phyloP scores from a whole-genome alignment of 352 stramenopile species.

The Pythium aristosporum region DNA sequence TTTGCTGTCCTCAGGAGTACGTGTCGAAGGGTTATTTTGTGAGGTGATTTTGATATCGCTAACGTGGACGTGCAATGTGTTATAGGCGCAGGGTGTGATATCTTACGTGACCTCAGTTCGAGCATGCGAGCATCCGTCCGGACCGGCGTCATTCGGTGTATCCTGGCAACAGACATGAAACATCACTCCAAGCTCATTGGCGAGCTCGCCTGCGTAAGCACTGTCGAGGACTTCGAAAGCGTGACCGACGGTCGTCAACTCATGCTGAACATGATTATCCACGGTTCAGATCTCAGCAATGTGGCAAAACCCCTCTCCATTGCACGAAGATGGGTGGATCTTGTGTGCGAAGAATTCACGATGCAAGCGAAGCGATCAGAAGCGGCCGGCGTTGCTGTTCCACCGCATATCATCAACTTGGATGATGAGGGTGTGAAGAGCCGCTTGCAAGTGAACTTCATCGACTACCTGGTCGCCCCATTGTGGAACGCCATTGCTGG shows the following conservation, averaged over 20 bases:
- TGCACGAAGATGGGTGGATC: slow-evolving; percentile 64
- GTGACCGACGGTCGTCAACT: slow-evolving; percentile 65
- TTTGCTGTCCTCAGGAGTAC: slow-evolving; percentile 58
- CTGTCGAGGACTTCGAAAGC: slow-evolving; percentile 51
- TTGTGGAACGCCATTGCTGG: slow-evolving; percentile 62
- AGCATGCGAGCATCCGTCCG: slow-evolving; percentile 45
- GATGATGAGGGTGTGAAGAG: slow-evolving; percentile 63
- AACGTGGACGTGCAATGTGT: slow-evolving; percentile 6
- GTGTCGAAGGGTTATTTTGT: neutral
- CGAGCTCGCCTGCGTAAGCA: slow-evolving; percentile 43
- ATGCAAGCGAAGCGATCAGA: slow-evolving; percentile 63
- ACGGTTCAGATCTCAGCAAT: slow-evolving; percentile 71
- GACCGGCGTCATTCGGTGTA: slow-evolving; percentile 70
- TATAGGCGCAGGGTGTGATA: slow-evolving; percentile 42
- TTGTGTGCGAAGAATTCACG: slow-evolving; percentile 79
- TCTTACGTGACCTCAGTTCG: slow-evolving; percentile 53
- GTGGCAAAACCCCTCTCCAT: slow-evolving; percentile 48
- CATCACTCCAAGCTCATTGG: slow-evolving; percentile 71
- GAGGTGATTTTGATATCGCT: neutral
- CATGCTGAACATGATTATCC: slow-evolving; percentile 84
- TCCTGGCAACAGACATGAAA: slow-evolving; percentile 83
- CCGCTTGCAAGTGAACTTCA: slow-evolving; percentile 82
- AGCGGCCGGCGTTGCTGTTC: slow-evolving; percentile 55
- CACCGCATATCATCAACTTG: slow-evolving; percentile 74
- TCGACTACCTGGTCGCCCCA: slow-evolving; percentile 80